phyloP scores from a whole-genome alignment of 257 asterid species.

The Solanum chilense region DNA sequence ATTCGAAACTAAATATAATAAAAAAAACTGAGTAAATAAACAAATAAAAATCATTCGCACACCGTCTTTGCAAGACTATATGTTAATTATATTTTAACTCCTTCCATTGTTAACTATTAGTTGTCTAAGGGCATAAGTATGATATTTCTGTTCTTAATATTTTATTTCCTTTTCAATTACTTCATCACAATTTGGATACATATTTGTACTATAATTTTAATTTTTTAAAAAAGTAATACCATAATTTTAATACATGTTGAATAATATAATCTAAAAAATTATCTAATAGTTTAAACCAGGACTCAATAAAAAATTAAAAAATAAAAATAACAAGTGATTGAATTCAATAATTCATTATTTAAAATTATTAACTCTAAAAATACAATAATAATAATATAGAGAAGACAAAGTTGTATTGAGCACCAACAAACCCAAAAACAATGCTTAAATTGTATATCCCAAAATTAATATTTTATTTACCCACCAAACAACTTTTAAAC shows the following conservation, averaged over 20 bases:
- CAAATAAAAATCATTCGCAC: background rate
- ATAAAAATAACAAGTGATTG: too few relatives aligned
- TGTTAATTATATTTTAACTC: background rate
- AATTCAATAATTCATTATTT: too few relatives aligned
- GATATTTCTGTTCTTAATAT: background rate
- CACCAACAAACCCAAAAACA: background rate
- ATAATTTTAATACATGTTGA: background rate
- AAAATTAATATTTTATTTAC: background rate
- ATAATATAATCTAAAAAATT: background rate
- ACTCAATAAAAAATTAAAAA: too few relatives aligned
- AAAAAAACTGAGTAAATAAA: background rate
- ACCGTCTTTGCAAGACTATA: background rate
- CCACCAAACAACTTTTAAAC: background rate
- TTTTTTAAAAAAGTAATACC: background rate
- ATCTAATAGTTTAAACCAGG: too few relatives aligned
- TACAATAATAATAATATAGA: too few relatives aligned
- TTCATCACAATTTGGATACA: too few relatives aligned
- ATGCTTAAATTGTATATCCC: background rate
- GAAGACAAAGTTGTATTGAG: background rate
- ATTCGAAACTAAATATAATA: fast-evolving
- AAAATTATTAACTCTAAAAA: too few relatives aligned
- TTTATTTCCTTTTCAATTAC: background rate
- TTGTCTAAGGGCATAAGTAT: too few relatives aligned
- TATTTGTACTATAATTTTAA: background rate
- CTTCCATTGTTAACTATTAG: background rate